Conservation (phyloP, 768 basidiomycete species). For the Aureoboletus auriporus region DNA sequence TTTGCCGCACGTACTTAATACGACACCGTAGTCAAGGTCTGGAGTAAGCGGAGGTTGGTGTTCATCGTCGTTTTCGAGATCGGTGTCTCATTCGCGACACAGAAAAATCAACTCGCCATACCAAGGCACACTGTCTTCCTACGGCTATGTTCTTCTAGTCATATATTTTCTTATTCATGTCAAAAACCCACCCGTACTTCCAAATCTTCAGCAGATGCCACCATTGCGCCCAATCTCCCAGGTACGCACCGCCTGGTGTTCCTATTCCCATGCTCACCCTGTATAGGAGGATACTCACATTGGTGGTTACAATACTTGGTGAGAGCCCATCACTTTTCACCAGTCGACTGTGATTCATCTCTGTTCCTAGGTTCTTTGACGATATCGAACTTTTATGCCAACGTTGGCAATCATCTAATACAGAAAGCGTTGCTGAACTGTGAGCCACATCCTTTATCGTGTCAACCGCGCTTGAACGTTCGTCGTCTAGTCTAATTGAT, state of each 20-base stretch:
- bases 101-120: conserved; percentile 99
- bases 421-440: conserved; percentile 91
- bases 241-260: conserved; percentile 36
- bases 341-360: conserved; percentile 5
- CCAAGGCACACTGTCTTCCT: conserved; percentile 92
- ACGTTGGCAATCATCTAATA: conserved; percentile 92
- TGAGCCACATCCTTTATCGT: conserved; percentile 34
- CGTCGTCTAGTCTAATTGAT: conserved; percentile 75
- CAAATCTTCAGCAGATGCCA: conserved; percentile 94
- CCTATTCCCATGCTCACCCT: conserved; percentile 9
- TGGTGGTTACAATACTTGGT: conserved; percentile 82
- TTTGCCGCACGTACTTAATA: conserved; percentile 9
- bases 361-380: conserved; percentile 79
- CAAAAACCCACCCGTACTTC: conserved; percentile 94
- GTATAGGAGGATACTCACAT: conserved; percentile 75
- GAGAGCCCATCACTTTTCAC: conserved; percentile 14
- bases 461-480: conserved; percentile 3
- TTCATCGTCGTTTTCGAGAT: neutral
- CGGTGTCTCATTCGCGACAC: conserved; percentile 3
- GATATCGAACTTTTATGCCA: conserved; percentile 90
- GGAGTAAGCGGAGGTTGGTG: conserved; percentile 86
- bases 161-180: conserved; percentile 98
- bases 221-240: conserved; percentile 83
- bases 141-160: conserved; percentile 96
- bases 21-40: conserved; percentile 80